Evolutionary conservation across 2,329 filamentous ascomycete species (phyloP).

Genomic region (Cytospora schulzeri): DNA sequence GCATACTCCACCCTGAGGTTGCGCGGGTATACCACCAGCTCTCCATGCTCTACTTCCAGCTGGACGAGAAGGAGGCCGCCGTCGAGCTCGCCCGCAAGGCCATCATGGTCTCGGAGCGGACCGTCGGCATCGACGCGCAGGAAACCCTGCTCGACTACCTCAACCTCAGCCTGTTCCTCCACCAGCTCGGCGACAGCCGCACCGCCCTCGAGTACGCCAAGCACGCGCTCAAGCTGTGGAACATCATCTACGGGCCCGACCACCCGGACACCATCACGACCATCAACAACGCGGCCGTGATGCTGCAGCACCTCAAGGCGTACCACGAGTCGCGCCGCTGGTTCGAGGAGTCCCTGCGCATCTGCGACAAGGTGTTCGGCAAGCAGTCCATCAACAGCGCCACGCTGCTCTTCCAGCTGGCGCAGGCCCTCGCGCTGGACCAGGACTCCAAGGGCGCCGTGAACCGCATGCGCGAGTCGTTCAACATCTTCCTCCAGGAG

Average conservation of each 20-base stretch:
- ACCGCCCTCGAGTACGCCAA: conserved; percentile 85
- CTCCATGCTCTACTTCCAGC: conserved; percentile 93
- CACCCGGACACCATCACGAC: conserved; percentile 98
- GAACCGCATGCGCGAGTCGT: conserved; percentile 91
- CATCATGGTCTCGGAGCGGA: conserved; percentile 93
- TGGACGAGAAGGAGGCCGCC: conserved; percentile 96
- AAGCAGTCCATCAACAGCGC: conserved; percentile 89
- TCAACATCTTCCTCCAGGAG: conserved; percentile 88
- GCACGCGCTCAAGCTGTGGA: conserved; percentile 94
- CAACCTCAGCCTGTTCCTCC: conserved; percentile 91
- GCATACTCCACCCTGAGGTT: conserved; percentile 94
- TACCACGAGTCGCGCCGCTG: conserved; percentile 94
- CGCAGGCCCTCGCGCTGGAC: conserved; percentile 93
- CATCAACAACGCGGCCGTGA: conserved; percentile 97
- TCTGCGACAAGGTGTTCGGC: conserved; percentile 89
- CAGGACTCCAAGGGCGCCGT: conserved; percentile 92
- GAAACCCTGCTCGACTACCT: conserved; percentile 96
- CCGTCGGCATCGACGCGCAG: conserved; percentile 87
- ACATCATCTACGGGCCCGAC: conserved; percentile 89
- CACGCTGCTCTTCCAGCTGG: conserved; percentile 94
- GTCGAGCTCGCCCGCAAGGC: conserved; percentile 96
- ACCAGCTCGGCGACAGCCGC: conserved; percentile 87
- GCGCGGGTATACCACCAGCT: conserved; percentile 92
- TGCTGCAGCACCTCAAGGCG: conserved; percentile 93
- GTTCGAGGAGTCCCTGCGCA: conserved; percentile 90